Conservation (phyloP, 2,329 filamentous ascomycete genomes). For the Hypoxylon sp. region DNA sequence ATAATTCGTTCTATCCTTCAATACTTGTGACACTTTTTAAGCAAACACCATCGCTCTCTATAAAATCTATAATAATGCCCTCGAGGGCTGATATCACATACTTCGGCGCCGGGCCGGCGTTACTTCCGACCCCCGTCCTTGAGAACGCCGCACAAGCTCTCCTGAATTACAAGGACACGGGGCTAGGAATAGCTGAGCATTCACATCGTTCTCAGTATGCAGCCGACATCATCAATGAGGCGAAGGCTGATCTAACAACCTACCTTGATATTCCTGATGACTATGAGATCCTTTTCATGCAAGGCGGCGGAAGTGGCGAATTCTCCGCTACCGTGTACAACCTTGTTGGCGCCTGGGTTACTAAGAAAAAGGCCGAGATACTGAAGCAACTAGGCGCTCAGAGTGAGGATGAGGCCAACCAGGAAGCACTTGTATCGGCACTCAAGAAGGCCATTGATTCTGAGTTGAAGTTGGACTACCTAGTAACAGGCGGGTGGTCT, state of each 20-base stretch:
- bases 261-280: constrained; percentile 87
- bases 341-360: constrained; percentile 85
- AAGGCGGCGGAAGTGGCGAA: constrained; percentile 87
- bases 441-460: constrained; percentile 75
- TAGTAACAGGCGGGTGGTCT: constrained; percentile 92
- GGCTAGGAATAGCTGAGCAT: constrained; percentile 90
- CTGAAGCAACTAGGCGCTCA: constrained; percentile 66
- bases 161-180: constrained; percentile 84
- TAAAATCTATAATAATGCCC: constrained; percentile 35
- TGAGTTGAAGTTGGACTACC: constrained; percentile 87
- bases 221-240: constrained; percentile 81
- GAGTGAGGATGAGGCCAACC: constrained; percentile 63
- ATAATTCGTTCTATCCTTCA: constrained; percentile 1
- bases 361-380: constrained; percentile 73
- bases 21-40: neutral
- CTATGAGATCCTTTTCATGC: constrained; percentile 91
- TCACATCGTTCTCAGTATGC: constrained; percentile 88
- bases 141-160: constrained; percentile 82
- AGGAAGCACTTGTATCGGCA: constrained; percentile 70
- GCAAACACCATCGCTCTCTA: neutral
- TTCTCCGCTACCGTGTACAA: constrained; percentile 90
- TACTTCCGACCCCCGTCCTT: constrained; percentile 84
- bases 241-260: constrained; percentile 79
- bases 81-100: constrained; percentile 62
- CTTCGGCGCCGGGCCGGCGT: constrained; percentile 92